Percentiles rank a stretch among this genome's conserved stretches.
These are phyloP conservation scores for Saprolegnia parasitica DNA, from an alignment of 352 stramenopile genomes.

Conservation along the genomic window DNA sequence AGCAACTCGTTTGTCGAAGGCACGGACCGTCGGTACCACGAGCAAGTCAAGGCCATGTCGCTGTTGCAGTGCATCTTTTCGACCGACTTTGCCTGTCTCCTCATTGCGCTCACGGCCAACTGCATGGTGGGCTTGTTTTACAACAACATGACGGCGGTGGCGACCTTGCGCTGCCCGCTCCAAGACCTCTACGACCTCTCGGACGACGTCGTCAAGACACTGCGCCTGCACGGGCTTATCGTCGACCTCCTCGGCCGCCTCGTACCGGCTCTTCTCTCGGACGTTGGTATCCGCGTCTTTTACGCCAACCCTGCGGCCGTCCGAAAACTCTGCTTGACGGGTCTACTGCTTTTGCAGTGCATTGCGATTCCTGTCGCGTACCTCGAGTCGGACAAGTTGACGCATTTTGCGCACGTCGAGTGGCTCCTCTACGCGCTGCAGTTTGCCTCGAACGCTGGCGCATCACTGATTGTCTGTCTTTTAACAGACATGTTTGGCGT, in stretches of 20 bases:
- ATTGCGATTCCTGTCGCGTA: neutral
- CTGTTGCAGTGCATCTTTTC: conserved; percentile 23
- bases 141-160: conserved; percentile 2
- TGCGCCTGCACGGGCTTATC: neutral
- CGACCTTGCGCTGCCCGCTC: neutral
- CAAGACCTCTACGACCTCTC: neutral
- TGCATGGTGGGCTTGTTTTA: conserved; percentile 1
- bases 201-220: neutral
- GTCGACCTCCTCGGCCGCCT: conserved; percentile 19
- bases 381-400: neutral
- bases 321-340: conserved; percentile 16
- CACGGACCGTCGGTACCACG: conserved; percentile 13
- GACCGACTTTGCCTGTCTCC: conserved; percentile 18
- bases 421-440: conserved; percentile 19
- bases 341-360: neutral
- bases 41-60: conserved; percentile 26
- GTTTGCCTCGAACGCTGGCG: conserved; percentile 26
- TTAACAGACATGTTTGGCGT: conserved; percentile 33
- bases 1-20: neutral
- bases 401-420: neutral
- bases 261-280: conserved; percentile 14
- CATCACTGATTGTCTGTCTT: conserved; percentile 23
- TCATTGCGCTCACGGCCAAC: conserved; percentile 15
- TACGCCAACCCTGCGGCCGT: conserved; percentile 26
- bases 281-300: conserved; percentile 29